Percentiles rank a stretch among this genome's conserved stretches.
Evolutionary conservation across 768 basidiomycete species (phyloP).

Genomic region (Tubosaeta sp.): DNA sequence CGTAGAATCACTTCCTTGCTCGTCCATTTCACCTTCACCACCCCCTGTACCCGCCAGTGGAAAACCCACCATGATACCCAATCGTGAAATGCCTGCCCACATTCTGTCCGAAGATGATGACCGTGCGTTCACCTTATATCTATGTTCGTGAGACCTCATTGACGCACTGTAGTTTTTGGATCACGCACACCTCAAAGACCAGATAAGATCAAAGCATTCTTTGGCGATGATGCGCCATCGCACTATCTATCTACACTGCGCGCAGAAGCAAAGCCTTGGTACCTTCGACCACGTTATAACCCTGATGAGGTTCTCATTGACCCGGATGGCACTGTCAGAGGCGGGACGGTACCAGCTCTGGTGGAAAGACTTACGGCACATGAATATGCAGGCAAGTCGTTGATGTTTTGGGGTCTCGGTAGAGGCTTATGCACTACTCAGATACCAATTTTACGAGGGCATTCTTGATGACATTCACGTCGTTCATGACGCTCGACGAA

Average conservation of each 20-base stretch:
- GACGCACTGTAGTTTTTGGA: constrained; percentile 11
- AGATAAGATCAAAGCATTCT: constrained; percentile 45
- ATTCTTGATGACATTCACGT: constrained; percentile 68
- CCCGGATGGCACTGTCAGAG: constrained; percentile 58
- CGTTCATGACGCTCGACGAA: constrained; percentile 53
- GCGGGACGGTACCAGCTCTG: constrained; percentile 56
- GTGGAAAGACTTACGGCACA: constrained; percentile 66
- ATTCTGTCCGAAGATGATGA: constrained; percentile 17
- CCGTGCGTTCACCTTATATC: not conserved
- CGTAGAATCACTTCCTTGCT: not conserved
- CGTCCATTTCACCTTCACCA: constrained; percentile 1
- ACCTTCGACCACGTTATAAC: constrained; percentile 52
- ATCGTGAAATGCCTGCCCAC: not conserved
- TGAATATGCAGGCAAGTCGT: constrained; percentile 48
- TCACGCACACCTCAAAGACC: constrained; percentile 19
- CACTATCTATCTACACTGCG: constrained; percentile 38
- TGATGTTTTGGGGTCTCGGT: not conserved
- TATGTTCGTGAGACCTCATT: not conserved
- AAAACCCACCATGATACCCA: constrained; percentile 1
- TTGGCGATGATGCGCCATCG: constrained; percentile 49
- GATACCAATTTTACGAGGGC: constrained; percentile 55
- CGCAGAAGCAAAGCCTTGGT: constrained; percentile 51
- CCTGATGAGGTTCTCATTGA: constrained; percentile 57
- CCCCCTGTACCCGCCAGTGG: constrained; percentile 12
- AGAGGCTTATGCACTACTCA: constrained; percentile 17